These are phyloP conservation scores for Beauveria australis DNA, from an alignment of 2,329 filamentous ascomycete genomes.

Conservation along the genomic window DNA sequence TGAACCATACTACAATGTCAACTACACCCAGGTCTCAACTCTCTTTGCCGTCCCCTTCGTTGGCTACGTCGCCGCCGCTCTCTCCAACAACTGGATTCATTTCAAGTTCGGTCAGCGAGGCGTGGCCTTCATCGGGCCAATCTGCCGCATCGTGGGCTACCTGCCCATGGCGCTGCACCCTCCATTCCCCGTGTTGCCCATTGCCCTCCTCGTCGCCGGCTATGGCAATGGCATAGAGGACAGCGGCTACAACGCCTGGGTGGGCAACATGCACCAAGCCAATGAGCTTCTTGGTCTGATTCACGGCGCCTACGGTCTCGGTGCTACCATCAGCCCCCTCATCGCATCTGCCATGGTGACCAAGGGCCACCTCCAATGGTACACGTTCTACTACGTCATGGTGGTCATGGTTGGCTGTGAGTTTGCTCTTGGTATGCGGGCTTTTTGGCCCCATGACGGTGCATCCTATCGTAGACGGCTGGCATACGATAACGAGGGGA, in stretches of 20 bases:
- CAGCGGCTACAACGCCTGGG: conserved; percentile 50
- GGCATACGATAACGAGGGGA: conserved; percentile 17
- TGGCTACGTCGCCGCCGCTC: conserved; percentile 55
- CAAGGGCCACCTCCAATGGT: conserved; percentile 56
- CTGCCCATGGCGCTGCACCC: conserved; percentile 58
- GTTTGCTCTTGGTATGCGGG: conserved; percentile 37
- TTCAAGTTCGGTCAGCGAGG: conserved; percentile 61
- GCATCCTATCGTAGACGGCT: conserved; percentile 41
- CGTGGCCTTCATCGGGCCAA: conserved; percentile 56
- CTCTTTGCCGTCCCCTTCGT: conserved; percentile 59
- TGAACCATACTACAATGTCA: conserved; percentile 52
- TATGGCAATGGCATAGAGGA: conserved; percentile 65
- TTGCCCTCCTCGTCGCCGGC: conserved; percentile 57
- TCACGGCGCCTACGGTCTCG: conserved; percentile 64
- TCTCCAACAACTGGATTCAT: conserved; percentile 58
- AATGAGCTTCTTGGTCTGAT: conserved; percentile 69
- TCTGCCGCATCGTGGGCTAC: conserved; percentile 57
- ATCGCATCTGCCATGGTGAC: conserved; percentile 68
- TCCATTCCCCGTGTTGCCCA: conserved; percentile 57
- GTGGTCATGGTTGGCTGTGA: conserved; percentile 50
- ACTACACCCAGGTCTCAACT: conserved; percentile 55
- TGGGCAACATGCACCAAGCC: conserved; percentile 62
- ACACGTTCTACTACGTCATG: conserved; percentile 70
- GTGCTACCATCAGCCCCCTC: conserved; percentile 60
- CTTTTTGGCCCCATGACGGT: conserved; percentile 59